Evolutionary conservation across 306 rosid species (phyloP), one percentile per base, ranked within the genome.

Genomic region (Bauhinia variegata): DNA sequence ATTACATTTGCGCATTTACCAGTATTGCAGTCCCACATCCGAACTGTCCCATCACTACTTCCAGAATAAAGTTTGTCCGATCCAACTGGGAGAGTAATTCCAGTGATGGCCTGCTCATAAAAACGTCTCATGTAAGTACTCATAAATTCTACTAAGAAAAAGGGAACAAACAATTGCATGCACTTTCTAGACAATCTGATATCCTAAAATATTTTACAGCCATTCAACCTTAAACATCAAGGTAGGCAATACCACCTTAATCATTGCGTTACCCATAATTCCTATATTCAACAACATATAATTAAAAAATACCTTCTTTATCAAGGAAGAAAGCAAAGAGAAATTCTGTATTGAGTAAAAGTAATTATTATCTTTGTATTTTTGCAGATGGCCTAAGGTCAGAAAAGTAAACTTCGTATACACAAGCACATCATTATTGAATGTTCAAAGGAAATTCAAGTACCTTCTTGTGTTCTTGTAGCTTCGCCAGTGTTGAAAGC

Each of bases 381-480:
- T n/a, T n/a, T n/a, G n/a, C n/a, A n/a, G n/a, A n/a, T n/a, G n/a
- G n/a, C n/a, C n/a, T n/a, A n/a, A n/a, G n/a, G 8, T 63, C 77
- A 34, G 5, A 12, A 5, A 16, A 38, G 54, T 18, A 28, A 13
- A 31, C 2, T 1, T 15, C n/a, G 1, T 17, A 32, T 36, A 17
- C 19, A 54, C 17, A 30, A 8, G 14, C 28, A 64, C 4, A 4
- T 39, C 5, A 16, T 16, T 30, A 10, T 44, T 16, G 50, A 54
- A 53, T 31, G 55, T 7, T 36, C 7, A 34, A 60, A 5, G 18
- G 8, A 11, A 0, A 66, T 34, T 6, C 5, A 48, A 5, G 17
- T 62, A 82, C 89, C 85, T 79, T 79, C 36, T 66, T 70, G 74
- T 83, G 84, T 60, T 80, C 81, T 44, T 75, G 81, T 70, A 83